Evolutionary conservation across 139 green algal genomes (phyloP).

Genomic region (Coelastrella sp.): DNA sequence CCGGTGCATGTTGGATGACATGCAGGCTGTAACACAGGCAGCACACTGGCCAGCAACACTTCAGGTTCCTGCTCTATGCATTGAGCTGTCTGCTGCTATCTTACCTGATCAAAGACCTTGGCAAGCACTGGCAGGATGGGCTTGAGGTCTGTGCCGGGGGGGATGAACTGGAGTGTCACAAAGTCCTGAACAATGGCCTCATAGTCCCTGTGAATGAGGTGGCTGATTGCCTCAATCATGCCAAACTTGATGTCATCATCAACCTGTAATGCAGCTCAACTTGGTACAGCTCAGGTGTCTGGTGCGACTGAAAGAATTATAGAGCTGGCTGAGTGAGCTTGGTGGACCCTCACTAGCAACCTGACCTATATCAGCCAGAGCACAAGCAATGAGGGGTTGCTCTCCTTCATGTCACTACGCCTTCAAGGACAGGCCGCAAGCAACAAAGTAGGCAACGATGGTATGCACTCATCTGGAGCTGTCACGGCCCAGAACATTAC

Average conservation of each 20-base stretch:
- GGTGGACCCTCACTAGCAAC: too few relatives aligned
- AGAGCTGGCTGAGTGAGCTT: too few relatives aligned
- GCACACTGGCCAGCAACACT: not conserved
- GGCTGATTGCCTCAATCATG: constrained; percentile 99
- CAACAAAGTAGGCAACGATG: too few relatives aligned
- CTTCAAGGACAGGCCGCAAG: too few relatives aligned
- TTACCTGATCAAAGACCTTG: constrained; percentile 71
- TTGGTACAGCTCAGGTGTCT: too few relatives aligned
- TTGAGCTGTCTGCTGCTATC: not conserved
- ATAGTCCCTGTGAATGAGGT: constrained; percentile 99
- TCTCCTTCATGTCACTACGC: too few relatives aligned
- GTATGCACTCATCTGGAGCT: too few relatives aligned
- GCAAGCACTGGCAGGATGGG: constrained; percentile 96
- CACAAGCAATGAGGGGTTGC: too few relatives aligned
- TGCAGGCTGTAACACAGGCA: not conserved
- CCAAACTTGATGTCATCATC: constrained; percentile 96
- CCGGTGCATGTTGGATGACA: not conserved
- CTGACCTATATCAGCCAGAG: too few relatives aligned
- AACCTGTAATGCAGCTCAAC: constrained; percentile 53
- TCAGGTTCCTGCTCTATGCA: too few relatives aligned
- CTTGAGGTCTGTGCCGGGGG: constrained; percentile 88
- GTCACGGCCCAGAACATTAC: not conserved
- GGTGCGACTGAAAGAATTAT: too few relatives aligned
- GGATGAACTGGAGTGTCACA: constrained; percentile 99
- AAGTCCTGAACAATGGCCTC: constrained; percentile 97